Conservation (phyloP, 2,329 filamentous ascomycete genomes). For the Tolypocladium paradoxum region DNA sequence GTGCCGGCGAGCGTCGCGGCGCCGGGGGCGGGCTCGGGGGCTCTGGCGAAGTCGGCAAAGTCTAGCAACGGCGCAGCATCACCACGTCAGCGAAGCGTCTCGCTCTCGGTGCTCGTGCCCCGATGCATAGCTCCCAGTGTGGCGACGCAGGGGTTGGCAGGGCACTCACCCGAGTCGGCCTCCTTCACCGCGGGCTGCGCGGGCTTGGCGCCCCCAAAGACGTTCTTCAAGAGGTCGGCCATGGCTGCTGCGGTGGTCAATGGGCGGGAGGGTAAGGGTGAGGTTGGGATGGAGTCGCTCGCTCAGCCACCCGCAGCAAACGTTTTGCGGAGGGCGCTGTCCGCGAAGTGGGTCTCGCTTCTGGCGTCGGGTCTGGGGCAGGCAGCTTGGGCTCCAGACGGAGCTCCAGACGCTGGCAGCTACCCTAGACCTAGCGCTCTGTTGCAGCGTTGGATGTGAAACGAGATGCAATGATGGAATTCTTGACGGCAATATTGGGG, state of each 20-base stretch:
- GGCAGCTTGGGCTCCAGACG: neutral
- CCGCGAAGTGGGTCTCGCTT: neutral
- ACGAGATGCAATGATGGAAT: too few relatives aligned
- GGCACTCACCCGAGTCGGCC: constrained; percentile 52
- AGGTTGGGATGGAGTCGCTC: neutral
- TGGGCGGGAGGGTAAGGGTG: constrained; percentile 4
- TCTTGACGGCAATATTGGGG: too few relatives aligned
- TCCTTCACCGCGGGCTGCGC: constrained; percentile 32
- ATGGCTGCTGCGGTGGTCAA: constrained; percentile 26
- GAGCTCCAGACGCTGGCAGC: too few relatives aligned
- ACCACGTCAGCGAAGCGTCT: neutral
- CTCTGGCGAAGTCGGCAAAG: constrained; percentile 86
- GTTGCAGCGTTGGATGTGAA: too few relatives aligned
- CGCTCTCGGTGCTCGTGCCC: neutral
- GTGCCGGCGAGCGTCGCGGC: constrained; percentile 35
- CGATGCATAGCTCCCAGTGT: neutral
- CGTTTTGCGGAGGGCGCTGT: neutral
- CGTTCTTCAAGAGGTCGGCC: constrained; percentile 53
- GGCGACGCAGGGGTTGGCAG: neutral
- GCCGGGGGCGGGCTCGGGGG: constrained; percentile 51
- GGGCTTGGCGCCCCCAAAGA: constrained; percentile 58
- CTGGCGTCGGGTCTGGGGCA: neutral
- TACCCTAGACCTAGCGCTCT: neutral
- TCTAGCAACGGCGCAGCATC: constrained; percentile 37
- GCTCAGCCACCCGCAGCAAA: neutral